phyloP scores from a whole-genome alignment of 1,284 basidiomycete species.

The Schizophyllum commune region DNA sequence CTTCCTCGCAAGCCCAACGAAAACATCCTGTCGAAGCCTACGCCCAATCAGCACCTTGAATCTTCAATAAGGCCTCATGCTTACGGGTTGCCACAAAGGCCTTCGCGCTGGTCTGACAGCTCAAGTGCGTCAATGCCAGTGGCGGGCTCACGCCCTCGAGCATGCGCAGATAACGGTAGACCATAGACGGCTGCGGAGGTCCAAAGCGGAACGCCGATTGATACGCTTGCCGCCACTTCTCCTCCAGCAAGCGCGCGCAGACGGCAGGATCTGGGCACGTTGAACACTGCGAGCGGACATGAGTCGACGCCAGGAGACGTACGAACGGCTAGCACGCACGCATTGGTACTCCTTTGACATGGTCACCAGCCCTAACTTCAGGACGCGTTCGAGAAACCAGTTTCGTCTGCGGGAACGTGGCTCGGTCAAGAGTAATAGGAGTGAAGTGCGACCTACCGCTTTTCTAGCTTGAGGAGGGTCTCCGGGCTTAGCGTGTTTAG shows the following conservation, averaged over 20 bases:
- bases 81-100: slow-evolving; percentile 76
- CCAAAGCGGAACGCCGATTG: slow-evolving; percentile 84
- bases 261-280: slow-evolving; percentile 75
- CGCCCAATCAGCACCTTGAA: background rate
- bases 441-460: slow-evolving; percentile 36
- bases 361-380: slow-evolving; percentile 84
- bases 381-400: slow-evolving; percentile 90
- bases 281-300: slow-evolving; percentile 44
- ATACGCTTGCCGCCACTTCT: slow-evolving; percentile 89
- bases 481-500: slow-evolving; percentile 70
- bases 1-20: slow-evolving; percentile 70
- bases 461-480: slow-evolving; percentile 83
- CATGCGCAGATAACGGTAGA: slow-evolving; percentile 79
- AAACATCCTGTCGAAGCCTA: slow-evolving; percentile 92
- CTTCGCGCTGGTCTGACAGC: slow-evolving; percentile 84
- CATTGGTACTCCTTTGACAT: slow-evolving; percentile 89
- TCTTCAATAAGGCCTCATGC: slow-evolving; percentile 21
- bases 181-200: slow-evolving; percentile 85
- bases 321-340: slow-evolving; percentile 32
- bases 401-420: slow-evolving; percentile 36
- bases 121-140: slow-evolving; percentile 69
- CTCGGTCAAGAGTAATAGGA: background rate
- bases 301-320: slow-evolving; percentile 5
- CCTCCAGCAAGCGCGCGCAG: slow-evolving; percentile 86
- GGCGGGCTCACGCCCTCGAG: slow-evolving; percentile 80